phyloP scores from a whole-genome alignment of 345 rosid genomes.

The Brassica nigra region DNA sequence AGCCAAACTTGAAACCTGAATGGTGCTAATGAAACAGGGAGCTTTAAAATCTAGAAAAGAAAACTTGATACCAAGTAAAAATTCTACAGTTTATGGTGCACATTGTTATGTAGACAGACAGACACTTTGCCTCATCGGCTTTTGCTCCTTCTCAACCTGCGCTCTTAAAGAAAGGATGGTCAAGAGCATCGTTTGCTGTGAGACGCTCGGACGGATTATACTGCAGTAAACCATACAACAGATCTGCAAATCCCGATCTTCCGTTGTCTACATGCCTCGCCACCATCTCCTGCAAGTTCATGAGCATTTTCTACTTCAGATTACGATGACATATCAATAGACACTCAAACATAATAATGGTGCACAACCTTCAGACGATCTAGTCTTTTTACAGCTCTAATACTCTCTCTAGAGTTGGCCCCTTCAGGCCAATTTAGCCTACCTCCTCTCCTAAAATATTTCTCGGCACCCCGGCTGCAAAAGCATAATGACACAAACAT shows the following conservation, averaged over 20 bases:
- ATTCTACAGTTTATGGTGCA: slow-evolving; percentile 16
- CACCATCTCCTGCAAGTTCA: slow-evolving; percentile 58
- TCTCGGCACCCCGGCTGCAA: slow-evolving; percentile 68
- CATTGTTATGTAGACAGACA: not conserved
- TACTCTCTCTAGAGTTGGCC: slow-evolving; percentile 76
- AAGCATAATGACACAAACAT: slow-evolving; percentile 8
- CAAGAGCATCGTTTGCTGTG: slow-evolving; percentile 68
- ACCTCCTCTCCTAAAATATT: slow-evolving; percentile 63
- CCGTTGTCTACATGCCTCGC: slow-evolving; percentile 51
- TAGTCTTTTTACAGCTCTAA: slow-evolving; percentile 80
- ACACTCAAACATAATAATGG: not conserved
- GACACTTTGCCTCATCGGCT: not conserved
- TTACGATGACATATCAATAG: not conserved
- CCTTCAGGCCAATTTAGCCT: slow-evolving; percentile 91
- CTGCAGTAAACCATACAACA: slow-evolving; percentile 61
- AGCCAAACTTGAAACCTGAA: slow-evolving; percentile 17
- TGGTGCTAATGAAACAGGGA: slow-evolving; percentile 15
- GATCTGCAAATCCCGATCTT: slow-evolving; percentile 50
- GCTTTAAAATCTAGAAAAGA: slow-evolving; percentile 20
- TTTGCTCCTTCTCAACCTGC: slow-evolving; percentile 29
- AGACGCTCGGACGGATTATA: slow-evolving; percentile 75
- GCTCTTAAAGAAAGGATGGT: slow-evolving; percentile 64
- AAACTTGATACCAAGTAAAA: slow-evolving; percentile 16
- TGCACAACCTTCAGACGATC: slow-evolving; percentile 53
- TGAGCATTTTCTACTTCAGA: slow-evolving; percentile 23